Conservation (phyloP, 345 rosid species). For the Stellera chamaejasme region DNA sequence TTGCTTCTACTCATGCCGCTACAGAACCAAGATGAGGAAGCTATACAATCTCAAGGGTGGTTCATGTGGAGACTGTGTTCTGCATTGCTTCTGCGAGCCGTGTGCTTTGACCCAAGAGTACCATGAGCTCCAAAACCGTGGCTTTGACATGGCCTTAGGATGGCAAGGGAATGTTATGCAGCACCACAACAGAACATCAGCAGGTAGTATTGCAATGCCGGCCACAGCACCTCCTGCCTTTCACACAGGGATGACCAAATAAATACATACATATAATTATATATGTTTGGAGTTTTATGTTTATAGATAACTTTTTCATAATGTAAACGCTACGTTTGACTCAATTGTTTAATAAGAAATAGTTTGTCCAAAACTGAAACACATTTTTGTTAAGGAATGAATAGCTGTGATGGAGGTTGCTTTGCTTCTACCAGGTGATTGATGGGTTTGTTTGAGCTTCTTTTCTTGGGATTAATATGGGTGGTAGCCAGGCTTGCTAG, state of each 20-base stretch:
- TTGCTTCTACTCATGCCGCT: conserved; percentile 16
- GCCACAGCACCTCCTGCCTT: no score
- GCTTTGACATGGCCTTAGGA: conserved; percentile 31
- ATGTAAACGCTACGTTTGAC: no score
- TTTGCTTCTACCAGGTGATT: background rate
- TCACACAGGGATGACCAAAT: no score
- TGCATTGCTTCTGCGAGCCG: conserved; percentile 24
- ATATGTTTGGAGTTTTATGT: no score
- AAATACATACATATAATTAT: no score
- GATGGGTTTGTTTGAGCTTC: background rate
- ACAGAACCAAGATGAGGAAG: conserved; percentile 23
- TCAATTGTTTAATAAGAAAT: no score
- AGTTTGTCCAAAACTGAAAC: no score
- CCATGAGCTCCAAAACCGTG: conserved; percentile 32
- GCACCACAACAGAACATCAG: no score
- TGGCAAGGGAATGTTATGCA: conserved; percentile 26
- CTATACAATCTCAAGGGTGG: conserved; percentile 16
- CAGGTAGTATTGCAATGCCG: no score
- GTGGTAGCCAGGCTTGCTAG: no score
- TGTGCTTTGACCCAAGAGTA: conserved; percentile 36
- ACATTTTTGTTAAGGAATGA: background rate
- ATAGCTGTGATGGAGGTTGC: background rate
- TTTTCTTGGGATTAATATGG: background rate
- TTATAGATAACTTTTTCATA: no score
- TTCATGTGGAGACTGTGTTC: conserved; percentile 18